phyloP scores from a whole-genome alignment of 148 eudicot species.

The Diospyros lotus region DNA sequence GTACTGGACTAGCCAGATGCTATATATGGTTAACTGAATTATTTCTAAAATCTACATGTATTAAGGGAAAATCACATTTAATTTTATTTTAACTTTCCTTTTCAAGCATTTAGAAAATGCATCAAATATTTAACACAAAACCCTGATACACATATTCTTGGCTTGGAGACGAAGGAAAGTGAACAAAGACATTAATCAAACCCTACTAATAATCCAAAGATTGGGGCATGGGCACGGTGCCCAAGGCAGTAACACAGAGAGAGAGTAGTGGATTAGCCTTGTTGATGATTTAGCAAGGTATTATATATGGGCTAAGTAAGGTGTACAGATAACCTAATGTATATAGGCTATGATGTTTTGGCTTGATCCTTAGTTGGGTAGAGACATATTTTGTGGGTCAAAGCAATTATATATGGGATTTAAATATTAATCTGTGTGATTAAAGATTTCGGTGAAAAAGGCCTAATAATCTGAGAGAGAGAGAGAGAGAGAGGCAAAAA shows the following conservation, averaged over 20 bases:
- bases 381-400: conserved; percentile 26
- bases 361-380: conserved; percentile 23
- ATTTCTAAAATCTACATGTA: too few relatives aligned
- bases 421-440: conserved; percentile 6
- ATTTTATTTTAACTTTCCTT: too few relatives aligned
- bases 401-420: conserved; percentile 12
- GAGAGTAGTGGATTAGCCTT: not conserved
- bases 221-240: not conserved
- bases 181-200: not conserved
- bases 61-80: too few relatives aligned
- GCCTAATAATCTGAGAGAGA: conserved; percentile 1
- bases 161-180: not conserved
- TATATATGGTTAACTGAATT: too few relatives aligned
- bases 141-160: not conserved
- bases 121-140: too few relatives aligned
- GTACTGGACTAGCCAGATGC: too few relatives aligned
- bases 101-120: too few relatives aligned
- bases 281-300: not conserved
- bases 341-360: conserved; percentile 10
- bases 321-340: conserved; percentile 1
- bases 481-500: conserved; percentile 6
- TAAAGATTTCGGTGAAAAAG: conserved; percentile 10
- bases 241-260: not conserved
- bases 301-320: not conserved
- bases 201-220: not conserved